phyloP scores from a whole-genome alignment of 129 eudicot genomes.

The Escallonia rubra region DNA sequence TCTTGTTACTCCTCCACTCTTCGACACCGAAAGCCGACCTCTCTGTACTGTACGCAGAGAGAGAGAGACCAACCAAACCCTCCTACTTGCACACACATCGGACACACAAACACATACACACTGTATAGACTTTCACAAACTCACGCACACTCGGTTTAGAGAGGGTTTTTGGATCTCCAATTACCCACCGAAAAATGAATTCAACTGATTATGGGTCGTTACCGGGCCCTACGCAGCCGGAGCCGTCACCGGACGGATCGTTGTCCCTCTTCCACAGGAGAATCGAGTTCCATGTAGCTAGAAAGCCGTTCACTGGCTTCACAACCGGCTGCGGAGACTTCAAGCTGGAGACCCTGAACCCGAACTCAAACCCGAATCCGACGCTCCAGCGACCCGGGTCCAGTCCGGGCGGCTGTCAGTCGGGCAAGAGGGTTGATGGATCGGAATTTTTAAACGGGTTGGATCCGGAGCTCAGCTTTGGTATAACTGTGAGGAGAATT shows the following conservation, averaged over 20 bases:
- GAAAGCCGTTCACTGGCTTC: conserved; percentile 50
- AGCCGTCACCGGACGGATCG: background rate
- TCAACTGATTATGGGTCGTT: background rate
- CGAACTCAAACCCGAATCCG: conserved; percentile 13
- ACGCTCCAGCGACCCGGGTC: conserved; percentile 17
- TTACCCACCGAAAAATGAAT: background rate
- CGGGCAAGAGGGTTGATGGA: conserved; percentile 35
- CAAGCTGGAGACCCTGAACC: conserved; percentile 60
- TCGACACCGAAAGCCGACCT: no score
- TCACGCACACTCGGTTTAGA: no score
- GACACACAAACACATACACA: no score
- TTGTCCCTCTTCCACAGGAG: conserved; percentile 12
- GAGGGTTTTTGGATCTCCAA: no score
- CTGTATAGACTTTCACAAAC: no score
- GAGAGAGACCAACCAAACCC: no score
- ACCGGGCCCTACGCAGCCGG: background rate
- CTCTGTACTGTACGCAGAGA: no score
- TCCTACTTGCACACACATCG: no score
- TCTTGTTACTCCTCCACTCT: no score
- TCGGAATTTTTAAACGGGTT: conserved; percentile 40
- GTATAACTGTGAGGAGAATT: conserved; percentile 57
- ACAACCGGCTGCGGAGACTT: conserved; percentile 36
- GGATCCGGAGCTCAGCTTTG: conserved; percentile 69
- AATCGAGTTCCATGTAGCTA: conserved; percentile 63
- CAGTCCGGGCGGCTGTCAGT: background rate